Percentiles rank a stretch among this genome's conserved stretches.
phyloP scores from a whole-genome alignment of 2,329 filamentous ascomycete genomes.

The Neodidymelliopsis sp. region DNA sequence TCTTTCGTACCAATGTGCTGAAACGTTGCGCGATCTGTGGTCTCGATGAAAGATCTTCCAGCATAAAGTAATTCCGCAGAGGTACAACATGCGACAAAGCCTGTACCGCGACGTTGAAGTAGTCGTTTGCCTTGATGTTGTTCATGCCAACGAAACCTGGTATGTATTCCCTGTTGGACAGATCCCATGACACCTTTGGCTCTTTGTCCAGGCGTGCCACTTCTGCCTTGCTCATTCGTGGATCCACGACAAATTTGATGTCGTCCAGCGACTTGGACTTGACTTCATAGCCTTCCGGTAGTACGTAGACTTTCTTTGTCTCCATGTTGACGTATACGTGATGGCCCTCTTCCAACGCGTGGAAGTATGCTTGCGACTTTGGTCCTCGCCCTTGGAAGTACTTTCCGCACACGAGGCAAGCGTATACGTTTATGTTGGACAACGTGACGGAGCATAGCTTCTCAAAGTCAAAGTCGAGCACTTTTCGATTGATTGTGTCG shows the following conservation, averaged over 20 bases:
- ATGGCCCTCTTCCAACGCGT: slow-evolving; percentile 92
- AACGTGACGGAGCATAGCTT: slow-evolving; percentile 96
- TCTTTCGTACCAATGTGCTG: slow-evolving; percentile 89
- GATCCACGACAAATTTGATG: slow-evolving; percentile 97
- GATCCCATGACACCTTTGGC: slow-evolving; percentile 72
- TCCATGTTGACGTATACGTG: slow-evolving; percentile 99
- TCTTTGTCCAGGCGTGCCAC: slow-evolving; percentile 79
- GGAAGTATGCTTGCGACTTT: slow-evolving; percentile 96
- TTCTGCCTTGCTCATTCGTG: slow-evolving; percentile 80
- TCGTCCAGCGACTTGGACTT: slow-evolving; percentile 93
- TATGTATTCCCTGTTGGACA: slow-evolving; percentile 83
- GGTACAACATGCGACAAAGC: slow-evolving; percentile 88
- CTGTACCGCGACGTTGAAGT: slow-evolving; percentile 94
- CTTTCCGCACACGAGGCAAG: slow-evolving; percentile 95
- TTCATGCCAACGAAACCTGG: slow-evolving; percentile 99
- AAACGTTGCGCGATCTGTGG: slow-evolving; percentile 88
- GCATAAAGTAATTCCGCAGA: slow-evolving; percentile 87
- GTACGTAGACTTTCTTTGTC: slow-evolving; percentile 86
- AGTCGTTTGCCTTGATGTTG: slow-evolving; percentile 99
- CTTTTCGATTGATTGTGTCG: slow-evolving; percentile 91
- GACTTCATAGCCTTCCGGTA: slow-evolving; percentile 97
- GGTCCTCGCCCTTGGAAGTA: slow-evolving; percentile 95
- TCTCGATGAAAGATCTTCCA: slow-evolving; percentile 77
- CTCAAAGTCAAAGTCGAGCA: slow-evolving; percentile 98
- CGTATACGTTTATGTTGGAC: slow-evolving; percentile 98